These are phyloP conservation scores for Fraxinus velutina DNA, from an alignment of 305 asterid genomes.

Conservation along the genomic window DNA sequence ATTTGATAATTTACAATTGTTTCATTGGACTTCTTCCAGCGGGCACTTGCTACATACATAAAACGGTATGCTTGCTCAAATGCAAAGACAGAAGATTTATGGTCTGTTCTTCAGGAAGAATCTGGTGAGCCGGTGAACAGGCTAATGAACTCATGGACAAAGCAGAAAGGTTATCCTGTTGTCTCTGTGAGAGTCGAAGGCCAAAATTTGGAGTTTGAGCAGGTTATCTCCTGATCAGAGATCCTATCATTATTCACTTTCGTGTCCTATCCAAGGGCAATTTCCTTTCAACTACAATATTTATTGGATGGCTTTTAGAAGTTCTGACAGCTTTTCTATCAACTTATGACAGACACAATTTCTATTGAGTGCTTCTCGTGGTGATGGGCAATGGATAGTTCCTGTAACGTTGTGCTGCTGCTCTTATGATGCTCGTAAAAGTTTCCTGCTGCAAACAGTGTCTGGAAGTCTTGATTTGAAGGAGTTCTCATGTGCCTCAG, in stretches of 20 bases:
- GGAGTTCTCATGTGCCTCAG: conserved; percentile 48
- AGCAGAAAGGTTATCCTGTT: conserved; percentile 92
- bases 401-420: conserved; percentile 77
- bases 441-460: conserved; percentile 68
- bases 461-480: conserved; percentile 58
- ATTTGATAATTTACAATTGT: conserved; percentile 19
- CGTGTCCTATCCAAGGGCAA: neutral
- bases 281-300: conserved; percentile 10
- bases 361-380: conserved; percentile 69
- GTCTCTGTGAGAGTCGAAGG: conserved; percentile 69
- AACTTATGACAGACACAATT: conserved; percentile 66
- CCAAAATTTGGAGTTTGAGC: conserved; percentile 77
- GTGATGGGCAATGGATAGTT: conserved; percentile 95
- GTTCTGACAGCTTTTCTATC: conserved; percentile 26
- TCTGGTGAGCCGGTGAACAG: conserved; percentile 95
- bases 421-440: conserved; percentile 67
- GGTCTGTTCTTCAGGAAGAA: conserved; percentile 87
- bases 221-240: conserved; percentile 46
- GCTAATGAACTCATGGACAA: conserved; percentile 93
- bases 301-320: neutral
- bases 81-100: conserved; percentile 92
- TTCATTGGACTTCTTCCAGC: conserved; percentile 44
- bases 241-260: conserved; percentile 16
- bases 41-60: conserved; percentile 84
- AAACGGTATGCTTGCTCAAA: conserved; percentile 79